These are phyloP conservation scores for Leptosphaerulina australis DNA, from an alignment of 2,329 filamentous ascomycete genomes.

Conservation along the genomic window DNA sequence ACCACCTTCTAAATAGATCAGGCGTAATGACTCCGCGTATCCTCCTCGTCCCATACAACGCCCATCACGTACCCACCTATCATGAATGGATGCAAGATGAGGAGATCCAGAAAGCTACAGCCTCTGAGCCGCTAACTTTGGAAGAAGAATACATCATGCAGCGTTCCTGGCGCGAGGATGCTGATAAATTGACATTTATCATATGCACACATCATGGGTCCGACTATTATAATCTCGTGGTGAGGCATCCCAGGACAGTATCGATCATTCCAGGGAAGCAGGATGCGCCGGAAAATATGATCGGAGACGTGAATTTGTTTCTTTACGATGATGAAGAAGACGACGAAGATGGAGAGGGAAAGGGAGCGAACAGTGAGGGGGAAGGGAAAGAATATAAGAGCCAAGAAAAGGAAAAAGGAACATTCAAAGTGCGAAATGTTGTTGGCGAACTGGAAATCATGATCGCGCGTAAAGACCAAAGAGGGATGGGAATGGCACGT, in stretches of 20 bases:
- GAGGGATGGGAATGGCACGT: constrained; percentile 68
- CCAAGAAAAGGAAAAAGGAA: background rate
- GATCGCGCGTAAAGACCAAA: constrained; percentile 68
- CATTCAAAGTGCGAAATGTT: constrained; percentile 24
- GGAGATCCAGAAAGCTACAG: constrained; percentile 80
- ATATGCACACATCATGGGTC: constrained; percentile 57
- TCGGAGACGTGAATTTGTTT: constrained; percentile 69
- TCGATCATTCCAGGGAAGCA: constrained; percentile 36
- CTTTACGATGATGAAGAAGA: constrained; percentile 56
- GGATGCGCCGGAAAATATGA: constrained; percentile 60
- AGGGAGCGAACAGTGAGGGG: constrained; percentile 3
- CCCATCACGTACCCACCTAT: constrained; percentile 80
- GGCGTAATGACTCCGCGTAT: constrained; percentile 69
- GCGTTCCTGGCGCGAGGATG: constrained; percentile 77
- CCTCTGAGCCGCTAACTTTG: constrained; percentile 81
- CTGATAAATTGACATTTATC: constrained; percentile 93
- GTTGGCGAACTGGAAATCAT: constrained; percentile 85
- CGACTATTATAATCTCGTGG: background rate
- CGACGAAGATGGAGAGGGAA: constrained; percentile 30
- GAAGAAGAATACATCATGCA: constrained; percentile 91
- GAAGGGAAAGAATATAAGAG: background rate
- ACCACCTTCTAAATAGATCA: constrained; percentile 44
- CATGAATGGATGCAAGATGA: constrained; percentile 92
- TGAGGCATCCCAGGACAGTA: background rate
- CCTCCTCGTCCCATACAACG: constrained; percentile 82